Conservation (phyloP, 208 protist genomes). For the Leishmania major region DNA sequence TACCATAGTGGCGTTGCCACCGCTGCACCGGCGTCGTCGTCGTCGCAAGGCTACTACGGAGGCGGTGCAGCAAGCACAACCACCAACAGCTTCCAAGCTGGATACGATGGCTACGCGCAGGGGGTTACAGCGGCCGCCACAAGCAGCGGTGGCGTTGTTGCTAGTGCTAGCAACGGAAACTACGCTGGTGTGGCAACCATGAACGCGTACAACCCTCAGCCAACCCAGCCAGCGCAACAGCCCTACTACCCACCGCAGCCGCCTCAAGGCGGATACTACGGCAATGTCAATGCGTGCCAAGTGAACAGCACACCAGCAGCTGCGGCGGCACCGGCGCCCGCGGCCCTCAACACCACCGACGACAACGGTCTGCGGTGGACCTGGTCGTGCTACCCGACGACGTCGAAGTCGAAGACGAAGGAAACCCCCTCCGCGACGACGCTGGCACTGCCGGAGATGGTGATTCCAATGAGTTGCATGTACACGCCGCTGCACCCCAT, state of each 20-base stretch:
- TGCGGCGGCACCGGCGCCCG: conserved; percentile 16
- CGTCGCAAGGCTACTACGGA: not conserved
- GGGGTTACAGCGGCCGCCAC: not conserved
- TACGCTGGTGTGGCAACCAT: conserved; percentile 9
- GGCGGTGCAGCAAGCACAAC: not conserved
- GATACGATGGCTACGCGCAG: conserved; percentile 1
- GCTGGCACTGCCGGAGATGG: conserved; percentile 68
- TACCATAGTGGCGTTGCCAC: conserved; percentile 7
- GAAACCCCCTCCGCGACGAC: conserved; percentile 37
- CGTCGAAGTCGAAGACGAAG: conserved; percentile 37
- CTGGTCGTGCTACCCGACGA: conserved; percentile 87
- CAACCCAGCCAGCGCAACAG: not conserved
- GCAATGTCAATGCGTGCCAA: not conserved
- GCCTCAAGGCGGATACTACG: conserved; percentile 23
- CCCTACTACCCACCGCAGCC: conserved; percentile 30
- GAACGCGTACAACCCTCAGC: not conserved
- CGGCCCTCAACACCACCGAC: conserved; percentile 53
- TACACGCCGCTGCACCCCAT: conserved; percentile 82
- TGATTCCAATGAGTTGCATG: conserved; percentile 90
- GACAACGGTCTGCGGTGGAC: conserved; percentile 87
- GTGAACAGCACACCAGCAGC: not conserved
- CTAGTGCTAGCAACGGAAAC: not conserved
- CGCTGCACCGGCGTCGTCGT: not conserved
- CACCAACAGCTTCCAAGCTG: not conserved
- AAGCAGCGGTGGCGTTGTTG: not conserved